Conservation (phyloP, 495 filamentous ascomycete genomes). For the Aspergillus biplanus region DNA sequence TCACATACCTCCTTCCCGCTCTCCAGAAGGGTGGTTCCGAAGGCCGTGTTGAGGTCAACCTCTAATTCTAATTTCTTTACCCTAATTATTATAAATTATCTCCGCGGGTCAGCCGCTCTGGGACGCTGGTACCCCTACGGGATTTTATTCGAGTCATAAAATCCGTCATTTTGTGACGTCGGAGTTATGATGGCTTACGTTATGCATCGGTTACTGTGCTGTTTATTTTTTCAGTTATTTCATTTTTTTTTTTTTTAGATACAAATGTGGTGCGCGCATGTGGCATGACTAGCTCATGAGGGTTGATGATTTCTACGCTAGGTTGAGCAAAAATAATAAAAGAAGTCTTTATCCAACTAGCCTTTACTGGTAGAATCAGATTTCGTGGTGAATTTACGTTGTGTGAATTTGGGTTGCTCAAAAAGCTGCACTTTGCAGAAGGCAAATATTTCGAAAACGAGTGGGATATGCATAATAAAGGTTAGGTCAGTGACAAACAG, state of each 20-base stretch:
- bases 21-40: slow-evolving; percentile 76
- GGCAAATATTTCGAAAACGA: too few species aligned
- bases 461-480: too few species aligned
- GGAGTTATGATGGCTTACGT: slow-evolving; percentile 50
- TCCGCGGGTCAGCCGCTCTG: slow-evolving; percentile 21
- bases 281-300: slow-evolving; percentile 39
- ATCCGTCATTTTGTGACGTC: slow-evolving; percentile 42
- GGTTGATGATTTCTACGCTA: slow-evolving; percentile 30
- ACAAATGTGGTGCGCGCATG: slow-evolving; percentile 40
- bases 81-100: slow-evolving; percentile 22
- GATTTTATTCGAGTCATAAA: slow-evolving; percentile 28
- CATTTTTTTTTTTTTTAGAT: slow-evolving; percentile 30
- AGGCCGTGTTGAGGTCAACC: slow-evolving; percentile 86
- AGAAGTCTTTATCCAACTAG: not conserved
- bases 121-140: slow-evolving; percentile 25
- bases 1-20: slow-evolving; percentile 91
- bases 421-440: too few species aligned
- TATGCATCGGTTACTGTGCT: slow-evolving; percentile 41
- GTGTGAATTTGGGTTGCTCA: too few species aligned
- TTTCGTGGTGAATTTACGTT: not conserved
- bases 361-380: not conserved
- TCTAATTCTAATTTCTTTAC: slow-evolving; percentile 51
- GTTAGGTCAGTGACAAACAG: too few species aligned
- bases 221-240: slow-evolving; percentile 35
- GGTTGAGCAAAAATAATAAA: slow-evolving; percentile 5